phyloP scores from a whole-genome alignment of 495 filamentous ascomycete genomes.

The Entonaema liquescens region DNA sequence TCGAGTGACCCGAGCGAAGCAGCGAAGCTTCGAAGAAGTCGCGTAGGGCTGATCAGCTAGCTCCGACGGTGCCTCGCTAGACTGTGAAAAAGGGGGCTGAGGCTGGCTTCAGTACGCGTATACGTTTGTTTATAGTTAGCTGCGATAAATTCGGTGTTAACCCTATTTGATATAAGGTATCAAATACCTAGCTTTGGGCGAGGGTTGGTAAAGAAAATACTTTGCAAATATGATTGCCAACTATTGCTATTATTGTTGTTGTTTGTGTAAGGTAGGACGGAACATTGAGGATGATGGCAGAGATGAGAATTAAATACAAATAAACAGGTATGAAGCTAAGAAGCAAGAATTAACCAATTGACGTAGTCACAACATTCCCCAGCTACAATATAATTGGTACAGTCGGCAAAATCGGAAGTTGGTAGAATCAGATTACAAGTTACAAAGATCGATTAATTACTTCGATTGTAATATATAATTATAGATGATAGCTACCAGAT shows the following conservation, averaged over 20 bases:
- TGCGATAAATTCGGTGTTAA: not conserved
- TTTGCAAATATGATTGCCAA: not conserved
- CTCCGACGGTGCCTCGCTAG: constrained; percentile 7
- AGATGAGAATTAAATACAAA: not conserved
- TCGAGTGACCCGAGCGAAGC: not conserved
- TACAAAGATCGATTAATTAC: not conserved
- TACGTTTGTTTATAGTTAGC: not conserved
- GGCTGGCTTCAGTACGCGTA: constrained; percentile 4
- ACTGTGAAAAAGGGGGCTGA: not conserved
- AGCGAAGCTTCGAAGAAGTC: not conserved
- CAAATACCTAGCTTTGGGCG: too few relatives aligned
- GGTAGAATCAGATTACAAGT: not conserved
- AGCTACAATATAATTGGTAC: not conserved
- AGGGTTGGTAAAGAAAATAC: too few relatives aligned
- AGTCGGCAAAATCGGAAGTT: not conserved
- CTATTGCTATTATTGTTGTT: not conserved
- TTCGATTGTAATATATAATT: not conserved
- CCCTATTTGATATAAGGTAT: constrained; percentile 1
- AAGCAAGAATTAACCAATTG: not conserved
- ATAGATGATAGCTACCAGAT: not conserved
- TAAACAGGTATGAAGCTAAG: not conserved
- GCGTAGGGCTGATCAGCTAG: constrained; percentile 32
- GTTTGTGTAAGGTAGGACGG: not conserved
- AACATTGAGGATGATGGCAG: not conserved
- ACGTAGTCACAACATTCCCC: not conserved